Conservation (phyloP, 495 filamentous ascomycete species). For the Penicillium pulvis region DNA sequence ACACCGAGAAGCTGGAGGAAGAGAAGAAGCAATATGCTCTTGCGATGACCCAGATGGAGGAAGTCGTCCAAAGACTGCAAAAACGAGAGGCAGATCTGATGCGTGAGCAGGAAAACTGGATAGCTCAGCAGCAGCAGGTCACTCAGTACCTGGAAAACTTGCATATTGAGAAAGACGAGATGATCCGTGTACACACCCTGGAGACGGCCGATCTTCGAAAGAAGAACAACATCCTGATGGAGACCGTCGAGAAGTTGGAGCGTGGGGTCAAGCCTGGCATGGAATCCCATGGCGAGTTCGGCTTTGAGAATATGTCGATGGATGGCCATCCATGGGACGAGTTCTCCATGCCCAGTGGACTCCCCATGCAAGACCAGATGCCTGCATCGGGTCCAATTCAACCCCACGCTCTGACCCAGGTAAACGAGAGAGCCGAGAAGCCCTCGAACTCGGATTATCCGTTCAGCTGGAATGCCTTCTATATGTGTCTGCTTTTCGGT, state of each 20-base stretch:
- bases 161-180: slow-evolving; percentile 85
- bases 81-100: slow-evolving; percentile 62
- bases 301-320: slow-evolving; percentile 84
- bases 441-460: slow-evolving; percentile 56
- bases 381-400: slow-evolving; percentile 25
- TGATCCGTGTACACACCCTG: slow-evolving; percentile 85
- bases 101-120: slow-evolving; percentile 66
- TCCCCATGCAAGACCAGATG: slow-evolving; percentile 51
- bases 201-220: slow-evolving; percentile 95
- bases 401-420: slow-evolving; percentile 24
- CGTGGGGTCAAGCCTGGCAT: slow-evolving; percentile 60
- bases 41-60: slow-evolving; percentile 75
- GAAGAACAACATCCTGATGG: slow-evolving; percentile 87
- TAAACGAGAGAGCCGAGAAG: slow-evolving; percentile 60
- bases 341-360: slow-evolving; percentile 68
- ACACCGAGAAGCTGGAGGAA: slow-evolving; percentile 95
- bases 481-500: slow-evolving; percentile 90
- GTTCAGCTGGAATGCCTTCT: slow-evolving; percentile 61
- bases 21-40: slow-evolving; percentile 89
- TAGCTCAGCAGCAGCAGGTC: slow-evolving; percentile 67
- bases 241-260: slow-evolving; percentile 80
- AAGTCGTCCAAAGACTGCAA: slow-evolving; percentile 63
- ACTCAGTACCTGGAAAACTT: slow-evolving; percentile 74
- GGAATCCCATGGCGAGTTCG: slow-evolving; percentile 70
- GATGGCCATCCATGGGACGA: slow-evolving; percentile 74